Conservation (phyloP, 148 eudicot genomes). For the Nepenthes gracilis region DNA sequence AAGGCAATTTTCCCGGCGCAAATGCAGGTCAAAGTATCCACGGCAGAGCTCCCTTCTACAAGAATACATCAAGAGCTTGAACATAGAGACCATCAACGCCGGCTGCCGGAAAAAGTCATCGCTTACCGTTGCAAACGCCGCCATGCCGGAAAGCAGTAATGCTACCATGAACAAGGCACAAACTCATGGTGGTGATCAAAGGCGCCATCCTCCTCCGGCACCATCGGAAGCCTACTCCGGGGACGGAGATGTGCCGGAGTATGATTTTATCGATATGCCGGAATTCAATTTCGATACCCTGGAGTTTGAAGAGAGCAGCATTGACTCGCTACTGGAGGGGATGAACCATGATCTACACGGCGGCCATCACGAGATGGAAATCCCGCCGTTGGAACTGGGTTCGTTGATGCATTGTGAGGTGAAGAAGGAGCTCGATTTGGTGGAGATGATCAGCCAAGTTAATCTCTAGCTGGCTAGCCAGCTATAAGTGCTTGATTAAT, state of each 20-base stretch:
- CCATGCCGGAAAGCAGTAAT: background rate
- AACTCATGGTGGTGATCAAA: background rate
- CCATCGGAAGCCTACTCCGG: background rate
- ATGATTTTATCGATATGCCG: constrained; percentile 30
- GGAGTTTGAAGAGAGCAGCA: constrained; percentile 32
- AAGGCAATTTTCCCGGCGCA: constrained; percentile 54
- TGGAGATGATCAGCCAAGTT: constrained; percentile 49
- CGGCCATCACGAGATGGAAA: constrained; percentile 8
- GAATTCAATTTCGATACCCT: constrained; percentile 36
- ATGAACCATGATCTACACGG: constrained; percentile 6
- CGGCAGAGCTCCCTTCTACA: constrained; percentile 51
- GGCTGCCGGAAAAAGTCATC: constrained; percentile 32
- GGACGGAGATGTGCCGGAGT: constrained; percentile 14
- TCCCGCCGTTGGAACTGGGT: constrained; percentile 1
- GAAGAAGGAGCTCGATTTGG: constrained; percentile 49
- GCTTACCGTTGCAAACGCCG: background rate
- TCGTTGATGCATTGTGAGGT: constrained; percentile 17
- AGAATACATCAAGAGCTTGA: constrained; percentile 57
- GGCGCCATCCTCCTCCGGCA: background rate
- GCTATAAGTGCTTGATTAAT: constrained; percentile 5
- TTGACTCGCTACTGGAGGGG: constrained; percentile 40
- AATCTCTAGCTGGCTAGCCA: constrained; percentile 14
- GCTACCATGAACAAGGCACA: background rate
- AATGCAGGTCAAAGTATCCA: constrained; percentile 48
- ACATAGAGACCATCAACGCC: constrained; percentile 38